Conservation (phyloP, 805 yeast species). For the Candida methanosorbosa region DNA sequence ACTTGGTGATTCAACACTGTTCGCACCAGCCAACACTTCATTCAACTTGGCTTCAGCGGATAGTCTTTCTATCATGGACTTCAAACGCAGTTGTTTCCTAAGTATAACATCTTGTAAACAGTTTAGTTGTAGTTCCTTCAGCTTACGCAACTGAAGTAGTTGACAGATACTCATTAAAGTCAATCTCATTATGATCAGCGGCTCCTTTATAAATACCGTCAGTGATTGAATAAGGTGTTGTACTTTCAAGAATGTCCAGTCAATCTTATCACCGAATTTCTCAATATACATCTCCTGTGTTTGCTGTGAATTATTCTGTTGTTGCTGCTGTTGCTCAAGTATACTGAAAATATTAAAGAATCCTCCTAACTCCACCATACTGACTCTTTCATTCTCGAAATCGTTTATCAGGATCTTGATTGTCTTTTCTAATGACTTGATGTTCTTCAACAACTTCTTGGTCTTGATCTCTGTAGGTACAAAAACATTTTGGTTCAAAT, state of each 20-base stretch:
- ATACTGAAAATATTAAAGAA: constrained; percentile 48
- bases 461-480: constrained; percentile 17
- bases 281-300: constrained; percentile 22
- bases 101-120: constrained; percentile 28
- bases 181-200: constrained; percentile 37
- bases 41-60: constrained; percentile 15
- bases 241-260: constrained; percentile 38
- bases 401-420: constrained; percentile 30
- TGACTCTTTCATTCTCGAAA: constrained; percentile 28
- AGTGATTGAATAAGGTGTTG: constrained; percentile 34
- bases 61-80: constrained; percentile 16
- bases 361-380: constrained; percentile 45
- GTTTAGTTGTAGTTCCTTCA: constrained; percentile 41
- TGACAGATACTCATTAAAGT: constrained; percentile 35
- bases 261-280: constrained; percentile 44
- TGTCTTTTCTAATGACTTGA: constrained; percentile 25
- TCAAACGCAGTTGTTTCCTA: constrained; percentile 28
- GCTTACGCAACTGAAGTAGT: constrained; percentile 39
- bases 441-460: constrained; percentile 6
- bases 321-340: constrained; percentile 25
- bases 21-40: constrained; percentile 14
- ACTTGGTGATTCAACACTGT: constrained; percentile 21
- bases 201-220: constrained; percentile 39
- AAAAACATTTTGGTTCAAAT: constrained; percentile 16
- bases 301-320: not conserved